phyloP scores from a whole-genome alignment of 1,139 yeast species.

The Saccharomyces hybrid region DNA sequence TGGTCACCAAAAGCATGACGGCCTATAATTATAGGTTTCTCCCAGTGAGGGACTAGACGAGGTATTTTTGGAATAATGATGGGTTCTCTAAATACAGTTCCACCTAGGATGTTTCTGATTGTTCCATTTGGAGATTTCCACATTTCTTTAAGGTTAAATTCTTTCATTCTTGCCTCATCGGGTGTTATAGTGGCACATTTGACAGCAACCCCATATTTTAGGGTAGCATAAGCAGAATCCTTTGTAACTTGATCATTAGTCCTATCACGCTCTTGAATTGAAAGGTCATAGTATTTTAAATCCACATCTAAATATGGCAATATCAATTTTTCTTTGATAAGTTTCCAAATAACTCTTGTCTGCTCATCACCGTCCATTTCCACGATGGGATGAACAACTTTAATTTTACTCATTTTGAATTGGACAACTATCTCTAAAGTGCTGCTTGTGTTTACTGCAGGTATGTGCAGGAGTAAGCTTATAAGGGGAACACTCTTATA shows the following conservation, averaged over 20 bases:
- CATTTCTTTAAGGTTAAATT: conserved; percentile 84
- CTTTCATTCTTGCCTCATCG: conserved; percentile 88
- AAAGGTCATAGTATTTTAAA: conserved; percentile 83
- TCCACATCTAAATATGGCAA: conserved; percentile 79
- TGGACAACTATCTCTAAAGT: not conserved
- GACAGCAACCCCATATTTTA: conserved; percentile 82
- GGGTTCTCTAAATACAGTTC: conserved; percentile 94
- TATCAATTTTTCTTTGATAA: conserved; percentile 73
- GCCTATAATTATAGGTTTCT: conserved; percentile 88
- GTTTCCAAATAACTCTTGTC: conserved; percentile 88
- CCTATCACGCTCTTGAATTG: conserved; percentile 74
- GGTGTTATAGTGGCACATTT: conserved; percentile 97
- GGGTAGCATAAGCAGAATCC: conserved; percentile 85
- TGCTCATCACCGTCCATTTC: conserved; percentile 95
- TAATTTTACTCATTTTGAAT: conserved; percentile 43
- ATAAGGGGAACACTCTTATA: not conserved
- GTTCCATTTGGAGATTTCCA: conserved; percentile 97
- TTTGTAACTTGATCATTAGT: conserved; percentile 81
- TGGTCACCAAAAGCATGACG: conserved; percentile 97
- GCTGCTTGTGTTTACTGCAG: no score
- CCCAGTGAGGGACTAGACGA: conserved; percentile 85
- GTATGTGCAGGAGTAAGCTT: not conserved
- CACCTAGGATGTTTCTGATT: conserved; percentile 85
- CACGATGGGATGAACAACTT: conserved; percentile 80
- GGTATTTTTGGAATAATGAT: conserved; percentile 85